Evolutionary conservation across 1,284 basidiomycete species (phyloP).

Genomic region (Marasmius sp.): DNA sequence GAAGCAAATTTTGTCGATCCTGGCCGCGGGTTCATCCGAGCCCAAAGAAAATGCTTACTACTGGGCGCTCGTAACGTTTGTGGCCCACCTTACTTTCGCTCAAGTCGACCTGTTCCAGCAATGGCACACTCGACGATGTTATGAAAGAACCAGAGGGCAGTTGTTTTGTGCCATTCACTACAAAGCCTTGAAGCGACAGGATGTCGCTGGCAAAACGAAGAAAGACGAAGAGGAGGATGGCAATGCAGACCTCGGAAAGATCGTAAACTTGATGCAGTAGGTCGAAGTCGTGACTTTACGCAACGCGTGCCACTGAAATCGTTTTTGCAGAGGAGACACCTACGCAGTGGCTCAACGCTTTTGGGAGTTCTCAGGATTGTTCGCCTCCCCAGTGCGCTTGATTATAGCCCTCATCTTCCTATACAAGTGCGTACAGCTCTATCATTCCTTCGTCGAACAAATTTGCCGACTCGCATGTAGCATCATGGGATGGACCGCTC

Average conservation of each 20-base stretch:
- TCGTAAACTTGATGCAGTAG: conserved; percentile 73
- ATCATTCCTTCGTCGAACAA: neutral
- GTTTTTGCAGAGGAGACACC: conserved; percentile 53
- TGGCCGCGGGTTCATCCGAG: conserved; percentile 45
- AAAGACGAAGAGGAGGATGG: conserved; percentile 41
- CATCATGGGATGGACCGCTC: conserved; percentile 80
- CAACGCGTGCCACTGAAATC: neutral
- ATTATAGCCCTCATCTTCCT: conserved; percentile 73
- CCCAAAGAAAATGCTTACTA: conserved; percentile 61
- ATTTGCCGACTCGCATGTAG: conserved; percentile 34
- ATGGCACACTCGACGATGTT: conserved; percentile 66
- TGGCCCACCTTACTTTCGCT: conserved; percentile 68
- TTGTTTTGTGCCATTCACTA: conserved; percentile 74
- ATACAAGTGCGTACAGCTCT: conserved; percentile 56
- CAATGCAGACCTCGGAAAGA: conserved; percentile 66
- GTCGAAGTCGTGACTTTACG: conserved; percentile 19
- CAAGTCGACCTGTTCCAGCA: conserved; percentile 64
- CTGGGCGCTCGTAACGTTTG: conserved; percentile 66
- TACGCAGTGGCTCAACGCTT: conserved; percentile 72
- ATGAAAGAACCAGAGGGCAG: conserved; percentile 66
- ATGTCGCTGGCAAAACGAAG: conserved; percentile 53
- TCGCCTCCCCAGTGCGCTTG: conserved; percentile 73
- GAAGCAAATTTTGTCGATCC: conserved; percentile 52
- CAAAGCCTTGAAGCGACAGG: conserved; percentile 64
- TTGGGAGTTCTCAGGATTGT: conserved; percentile 69